These are phyloP conservation scores for Mixia osmundae DNA, from an alignment of 1,284 basidiomycete genomes.

Conservation along the genomic window DNA sequence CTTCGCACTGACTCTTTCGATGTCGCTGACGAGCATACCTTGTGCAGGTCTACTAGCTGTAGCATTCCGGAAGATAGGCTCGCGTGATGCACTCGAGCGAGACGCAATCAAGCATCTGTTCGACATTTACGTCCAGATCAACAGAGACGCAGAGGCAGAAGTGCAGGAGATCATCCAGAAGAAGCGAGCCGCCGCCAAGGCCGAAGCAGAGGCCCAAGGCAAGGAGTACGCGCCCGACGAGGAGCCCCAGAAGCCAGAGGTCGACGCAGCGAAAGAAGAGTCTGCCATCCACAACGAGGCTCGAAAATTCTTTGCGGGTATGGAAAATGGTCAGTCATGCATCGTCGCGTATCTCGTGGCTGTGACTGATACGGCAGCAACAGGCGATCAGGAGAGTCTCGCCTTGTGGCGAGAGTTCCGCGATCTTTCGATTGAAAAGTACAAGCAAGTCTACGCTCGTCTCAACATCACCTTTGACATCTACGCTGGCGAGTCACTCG, in stretches of 20 bases:
- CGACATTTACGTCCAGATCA: conserved; percentile 84
- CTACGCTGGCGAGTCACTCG: conserved; percentile 81
- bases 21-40: not conserved
- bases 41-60: conserved; percentile 65
- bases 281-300: conserved; percentile 50
- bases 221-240: conserved; percentile 7
- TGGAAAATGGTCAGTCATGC: conserved; percentile 51
- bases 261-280: conserved; percentile 12
- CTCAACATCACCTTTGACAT: conserved; percentile 84
- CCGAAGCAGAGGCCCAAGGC: conserved; percentile 15
- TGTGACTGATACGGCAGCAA: conserved; percentile 1
- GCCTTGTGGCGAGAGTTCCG: conserved; percentile 84
- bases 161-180: conserved; percentile 1
- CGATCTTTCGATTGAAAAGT: conserved; percentile 72
- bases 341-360: no score
- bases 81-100: conserved; percentile 51
- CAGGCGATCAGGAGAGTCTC: conserved; percentile 51
- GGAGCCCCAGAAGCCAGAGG: conserved; percentile 6
- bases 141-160: conserved; percentile 42
- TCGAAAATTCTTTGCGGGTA: conserved; percentile 75
- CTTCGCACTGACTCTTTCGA: not conserved
- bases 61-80: conserved; percentile 80
- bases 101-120: conserved; percentile 91
- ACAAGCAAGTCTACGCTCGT: conserved; percentile 67
- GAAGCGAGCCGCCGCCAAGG: conserved; percentile 2